A percentile compares a stretch with the other conserved stretches of the same genome.
Conservation (phyloP, 345 rosid species). For the Rhodamnia argentea region DNA sequence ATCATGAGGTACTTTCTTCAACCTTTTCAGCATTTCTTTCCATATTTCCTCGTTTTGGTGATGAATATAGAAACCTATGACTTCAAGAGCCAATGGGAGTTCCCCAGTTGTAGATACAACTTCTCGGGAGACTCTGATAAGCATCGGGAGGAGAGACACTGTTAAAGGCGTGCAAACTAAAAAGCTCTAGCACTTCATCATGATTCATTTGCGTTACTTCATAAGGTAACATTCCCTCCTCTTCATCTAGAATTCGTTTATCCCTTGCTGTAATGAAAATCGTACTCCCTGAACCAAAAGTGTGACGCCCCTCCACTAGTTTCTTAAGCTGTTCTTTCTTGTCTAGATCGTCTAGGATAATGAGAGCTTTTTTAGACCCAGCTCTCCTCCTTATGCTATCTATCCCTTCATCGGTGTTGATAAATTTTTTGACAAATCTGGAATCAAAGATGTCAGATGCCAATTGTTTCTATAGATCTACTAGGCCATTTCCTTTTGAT, state of each 20-base stretch:
- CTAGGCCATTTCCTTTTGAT: too few species aligned
- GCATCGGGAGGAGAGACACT: neutral
- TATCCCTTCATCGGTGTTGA: neutral
- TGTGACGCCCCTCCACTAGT: fast-evolving
- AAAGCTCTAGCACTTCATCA: too few species aligned
- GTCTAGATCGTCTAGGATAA: neutral
- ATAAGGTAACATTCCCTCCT: fast-evolving
- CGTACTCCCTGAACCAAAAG: fast-evolving
- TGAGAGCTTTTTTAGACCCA: neutral
- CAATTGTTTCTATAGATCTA: too few species aligned
- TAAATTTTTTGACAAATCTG: neutral
- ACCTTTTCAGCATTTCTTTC: too few species aligned
- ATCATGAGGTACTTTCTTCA: too few species aligned
- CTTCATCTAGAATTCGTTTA: fast-evolving
- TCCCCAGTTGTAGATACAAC: neutral
- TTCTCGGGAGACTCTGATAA: fast-evolving
- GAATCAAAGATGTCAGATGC: too few species aligned
- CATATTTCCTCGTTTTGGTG: too few species aligned
- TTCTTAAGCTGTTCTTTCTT: neutral
- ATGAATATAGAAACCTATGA: neutral
- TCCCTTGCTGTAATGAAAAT: neutral
- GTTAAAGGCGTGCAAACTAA: neutral
- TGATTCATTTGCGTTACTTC: neutral
- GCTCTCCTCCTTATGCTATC: neutral
- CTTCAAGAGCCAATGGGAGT: neutral